A percentile compares a stretch with the other conserved stretches of the same genome.
Evolutionary conservation across 331 rosid species (phyloP).

Genomic region (Quercus lobata): DNA sequence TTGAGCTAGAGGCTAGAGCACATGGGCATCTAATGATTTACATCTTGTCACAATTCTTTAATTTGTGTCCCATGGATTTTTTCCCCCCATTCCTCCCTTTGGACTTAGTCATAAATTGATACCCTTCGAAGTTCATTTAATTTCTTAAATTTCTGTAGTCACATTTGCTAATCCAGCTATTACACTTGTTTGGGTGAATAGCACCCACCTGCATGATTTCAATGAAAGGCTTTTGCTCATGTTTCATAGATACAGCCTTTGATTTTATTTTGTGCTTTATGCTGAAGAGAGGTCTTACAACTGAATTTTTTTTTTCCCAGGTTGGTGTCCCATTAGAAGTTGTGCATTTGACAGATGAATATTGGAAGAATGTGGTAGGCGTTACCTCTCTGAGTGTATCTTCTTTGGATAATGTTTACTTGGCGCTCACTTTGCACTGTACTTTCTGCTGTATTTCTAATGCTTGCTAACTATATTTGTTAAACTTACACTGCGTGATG

Average conservation of each 20-base stretch:
- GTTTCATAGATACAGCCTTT: not conserved
- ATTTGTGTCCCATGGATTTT: not conserved
- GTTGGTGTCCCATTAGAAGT: slow-evolving; percentile 80
- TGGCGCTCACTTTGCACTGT: too few relatives aligned
- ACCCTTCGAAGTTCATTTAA: not conserved
- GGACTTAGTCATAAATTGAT: not conserved
- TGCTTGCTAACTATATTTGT: not conserved
- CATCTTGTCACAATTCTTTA: not conserved
- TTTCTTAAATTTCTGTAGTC: not conserved
- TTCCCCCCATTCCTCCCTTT: not conserved
- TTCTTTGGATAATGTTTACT: not conserved
- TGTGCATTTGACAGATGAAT: slow-evolving; percentile 91
- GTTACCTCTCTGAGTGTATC: not conserved
- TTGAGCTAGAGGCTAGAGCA: too few relatives aligned
- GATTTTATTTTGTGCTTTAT: not conserved
- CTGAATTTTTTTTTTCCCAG: slow-evolving; percentile 30
- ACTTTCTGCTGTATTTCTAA: not conserved
- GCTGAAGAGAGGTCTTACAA: not conserved
- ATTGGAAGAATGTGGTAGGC: slow-evolving; percentile 88
- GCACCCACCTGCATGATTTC: not conserved
- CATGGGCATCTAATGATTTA: not conserved
- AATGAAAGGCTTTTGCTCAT: not conserved
- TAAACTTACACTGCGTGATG: not conserved
- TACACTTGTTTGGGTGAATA: not conserved
- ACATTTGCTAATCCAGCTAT: not conserved